These are phyloP conservation scores for Boletus pseudopeckii DNA, from an alignment of 768 basidiomycete genomes.

Conservation along the genomic window DNA sequence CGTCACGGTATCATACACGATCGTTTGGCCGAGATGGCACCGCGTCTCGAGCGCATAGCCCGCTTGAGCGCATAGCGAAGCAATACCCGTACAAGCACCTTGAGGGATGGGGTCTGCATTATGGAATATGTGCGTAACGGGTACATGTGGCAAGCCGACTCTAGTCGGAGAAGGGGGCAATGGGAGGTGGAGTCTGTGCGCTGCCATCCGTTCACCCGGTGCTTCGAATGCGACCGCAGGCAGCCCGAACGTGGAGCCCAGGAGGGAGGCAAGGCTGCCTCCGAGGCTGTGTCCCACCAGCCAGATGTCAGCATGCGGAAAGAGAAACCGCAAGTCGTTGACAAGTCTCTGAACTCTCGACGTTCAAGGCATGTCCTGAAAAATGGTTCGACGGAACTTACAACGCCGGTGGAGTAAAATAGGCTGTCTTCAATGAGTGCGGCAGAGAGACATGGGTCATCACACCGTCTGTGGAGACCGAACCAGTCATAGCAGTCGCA, in stretches of 20 bases:
- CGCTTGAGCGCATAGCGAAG: conserved; percentile 53
- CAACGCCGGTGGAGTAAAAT: conserved; percentile 89
- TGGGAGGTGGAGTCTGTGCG: conserved; percentile 60
- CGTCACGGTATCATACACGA: conserved; percentile 67
- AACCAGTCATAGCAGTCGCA: conserved; percentile 72
- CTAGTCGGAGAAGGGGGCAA: conserved; percentile 36
- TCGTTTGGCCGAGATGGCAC: conserved; percentile 61
- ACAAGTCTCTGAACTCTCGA: conserved; percentile 43
- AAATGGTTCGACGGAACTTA: conserved; percentile 36
- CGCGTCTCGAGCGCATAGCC: conserved; percentile 64
- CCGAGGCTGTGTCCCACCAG: conserved; percentile 61
- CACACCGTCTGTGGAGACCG: conserved; percentile 64
- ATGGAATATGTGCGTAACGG: conserved; percentile 54
- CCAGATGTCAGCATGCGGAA: conserved; percentile 60
- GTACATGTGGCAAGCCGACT: conserved; percentile 19
- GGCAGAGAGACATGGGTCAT: conserved; percentile 74
- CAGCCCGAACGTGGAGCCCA: conserved; percentile 62
- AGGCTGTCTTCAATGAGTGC: conserved; percentile 84
- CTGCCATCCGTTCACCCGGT: conserved; percentile 61
- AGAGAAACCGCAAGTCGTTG: conserved; percentile 53
- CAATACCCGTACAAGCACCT: conserved; percentile 48
- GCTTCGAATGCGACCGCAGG: conserved; percentile 65
- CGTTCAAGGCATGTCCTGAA: conserved; percentile 5
- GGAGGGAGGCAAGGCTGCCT: conserved; percentile 59
- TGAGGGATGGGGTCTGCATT: conserved; percentile 72